Evolutionary conservation across 2,329 filamentous ascomycete genomes (phyloP), one percentile per base, ranked within the genome.

Genomic region (Pseudohalonectria lignicola): DNA sequence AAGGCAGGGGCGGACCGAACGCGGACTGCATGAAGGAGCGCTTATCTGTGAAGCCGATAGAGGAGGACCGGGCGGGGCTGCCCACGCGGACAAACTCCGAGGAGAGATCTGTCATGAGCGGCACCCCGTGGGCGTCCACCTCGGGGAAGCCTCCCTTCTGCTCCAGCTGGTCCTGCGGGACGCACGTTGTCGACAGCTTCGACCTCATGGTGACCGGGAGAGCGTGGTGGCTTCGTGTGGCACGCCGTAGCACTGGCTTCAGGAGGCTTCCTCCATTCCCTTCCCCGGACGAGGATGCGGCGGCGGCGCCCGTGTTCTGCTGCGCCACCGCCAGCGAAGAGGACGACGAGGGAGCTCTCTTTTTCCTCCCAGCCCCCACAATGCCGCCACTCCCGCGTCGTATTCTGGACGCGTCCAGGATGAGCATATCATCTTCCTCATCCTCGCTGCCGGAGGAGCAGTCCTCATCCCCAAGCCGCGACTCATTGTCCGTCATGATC

Each of bases 361-460:
- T 26, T 12, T 12, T 26, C 8, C 31, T 13, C 12, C 17, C 17
- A 12, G 9, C 31, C 16, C 31, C 31, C 17, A 17, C 29, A 3
- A n/a, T 11, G n/a, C n/a, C n/a, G n/a, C n/a, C n/a, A n/a, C n/a
- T n/a, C n/a, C n/a, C n/a, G 7, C 29, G 15, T 8, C 30, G 9
- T 31, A 12, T 13, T 12, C 10, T 43, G 32, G n/a, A 46, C 39
- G 17, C 46, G n/a, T 38, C 43, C 21, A 55, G 36, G 31, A 52
- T 51, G 1, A 53, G 30, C 26, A 43, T 40, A 19, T 52, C 48
- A 12, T 52, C 52, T n/a, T 46, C 47, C 4, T 50, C 47, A 8
- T 47, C 47, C 23, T 48, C 44, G 10, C 50, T 47, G 13, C 53
- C 51, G 1, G 49, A 26, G 23, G 23, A 12, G 23, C 23, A 26